phyloP scores from a whole-genome alignment of 176 grass and related monocot species.

The Neostapfia colusana region DNA sequence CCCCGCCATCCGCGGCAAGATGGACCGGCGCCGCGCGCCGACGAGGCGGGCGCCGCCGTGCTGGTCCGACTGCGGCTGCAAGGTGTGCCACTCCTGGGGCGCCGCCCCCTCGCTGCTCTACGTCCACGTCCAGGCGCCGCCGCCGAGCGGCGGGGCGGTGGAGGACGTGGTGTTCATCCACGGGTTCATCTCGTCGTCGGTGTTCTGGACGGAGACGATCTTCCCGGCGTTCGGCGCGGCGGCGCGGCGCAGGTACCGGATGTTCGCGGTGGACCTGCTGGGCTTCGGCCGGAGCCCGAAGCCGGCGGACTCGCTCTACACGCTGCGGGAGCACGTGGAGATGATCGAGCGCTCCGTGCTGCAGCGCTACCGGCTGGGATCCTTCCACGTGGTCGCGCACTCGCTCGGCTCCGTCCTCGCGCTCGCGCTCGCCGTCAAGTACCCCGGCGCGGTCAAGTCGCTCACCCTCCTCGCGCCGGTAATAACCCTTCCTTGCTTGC shows the following conservation, averaged over 20 bases:
- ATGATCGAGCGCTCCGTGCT: slow-evolving; percentile 92
- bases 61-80: slow-evolving; percentile 99
- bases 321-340: slow-evolving; percentile 83
- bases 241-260: slow-evolving; percentile 46
- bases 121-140: slow-evolving; percentile 58
- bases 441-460: slow-evolving; percentile 67
- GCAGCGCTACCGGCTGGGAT: slow-evolving; percentile 47
- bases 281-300: slow-evolving; percentile 94
- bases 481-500: too few species aligned
- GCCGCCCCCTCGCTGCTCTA: slow-evolving; percentile 44
- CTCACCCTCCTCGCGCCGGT: slow-evolving; percentile 86
- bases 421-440: slow-evolving; percentile 76
- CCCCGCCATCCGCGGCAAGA: slow-evolving; percentile 73
- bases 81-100: slow-evolving; percentile 84
- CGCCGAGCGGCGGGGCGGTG: background rate
- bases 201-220: slow-evolving; percentile 94
- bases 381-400: slow-evolving; percentile 85
- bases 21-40: slow-evolving; percentile 45
- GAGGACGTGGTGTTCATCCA: slow-evolving; percentile 93
- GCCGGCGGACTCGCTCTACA: slow-evolving; percentile 90
- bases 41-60: slow-evolving; percentile 44
- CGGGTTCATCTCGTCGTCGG: slow-evolving; percentile 92
- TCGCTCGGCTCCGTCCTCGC: slow-evolving; percentile 87
- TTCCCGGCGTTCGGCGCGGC: slow-evolving; percentile 68
- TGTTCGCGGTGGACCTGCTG: slow-evolving; percentile 87